Evolutionary conservation across 495 filamentous ascomycete species (phyloP), one percentile per base, ranked within the genome.

Genomic region (Tuber borchii): DNA sequence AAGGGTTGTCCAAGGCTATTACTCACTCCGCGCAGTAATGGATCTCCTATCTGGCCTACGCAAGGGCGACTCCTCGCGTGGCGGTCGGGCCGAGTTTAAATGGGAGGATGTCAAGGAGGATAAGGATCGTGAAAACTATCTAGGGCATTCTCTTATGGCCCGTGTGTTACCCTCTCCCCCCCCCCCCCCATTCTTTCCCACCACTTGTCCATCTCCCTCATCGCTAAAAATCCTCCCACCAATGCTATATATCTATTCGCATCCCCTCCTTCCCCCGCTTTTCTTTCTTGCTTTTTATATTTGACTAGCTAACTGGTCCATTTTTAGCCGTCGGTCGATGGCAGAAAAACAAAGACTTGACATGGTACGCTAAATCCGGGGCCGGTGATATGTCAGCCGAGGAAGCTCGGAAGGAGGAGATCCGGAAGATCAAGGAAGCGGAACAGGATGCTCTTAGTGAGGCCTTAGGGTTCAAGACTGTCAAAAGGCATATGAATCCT

Each of bases 91-190:
- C 85, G 93, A 96, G 83, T 98, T 99, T 88, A 93, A 90, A 85
- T 98, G 95, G 95, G 91, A 94, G 77, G 93, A 97, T 81, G 95
- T 99, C 82, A 91, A 94, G 80, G 88, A 87, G 71, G 94, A 93
- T 56, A 84, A 87, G 61, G 94, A 97, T 80, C 93, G 95, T 80
- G 95, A 99, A 83, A 97, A 99, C 84, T 99, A 99, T 84, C 91
- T 99, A 0, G 95, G 96, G 65, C 95, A 99, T 84, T 96, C 93
- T 37, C 83, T 99, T 72, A 99, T 96, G 90, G 95, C 95, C 73
- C 78, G 78, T 79, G 75, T 37, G 78, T 79, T 8, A 89, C 84
- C 84, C 56, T 69, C 45, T 40, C 65, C 2, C 34, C 34, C 34
- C 2, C 34, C 34, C 34, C 34, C 45, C 37, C 56, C 69, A 40